Evolutionary conservation across 2,329 filamentous ascomycete species (phyloP).

Genomic region (Aplosporella prunicola): DNA sequence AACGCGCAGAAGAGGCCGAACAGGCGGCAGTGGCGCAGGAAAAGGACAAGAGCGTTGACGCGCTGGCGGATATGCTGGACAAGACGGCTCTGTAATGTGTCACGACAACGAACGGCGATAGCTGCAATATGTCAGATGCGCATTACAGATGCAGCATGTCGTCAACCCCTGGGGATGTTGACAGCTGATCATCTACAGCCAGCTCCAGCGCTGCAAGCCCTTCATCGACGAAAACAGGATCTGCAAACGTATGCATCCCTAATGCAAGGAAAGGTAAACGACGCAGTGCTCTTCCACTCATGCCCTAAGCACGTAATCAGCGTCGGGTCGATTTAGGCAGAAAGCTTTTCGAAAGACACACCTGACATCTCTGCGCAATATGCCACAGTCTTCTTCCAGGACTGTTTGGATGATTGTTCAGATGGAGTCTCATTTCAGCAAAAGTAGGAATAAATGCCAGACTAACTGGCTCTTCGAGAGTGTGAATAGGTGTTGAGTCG

Average conservation of each 20-base stretch:
- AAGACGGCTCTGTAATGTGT: constrained; percentile 48
- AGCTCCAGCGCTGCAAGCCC: constrained; percentile 13
- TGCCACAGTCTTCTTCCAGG: constrained; percentile 22
- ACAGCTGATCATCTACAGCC: background rate
- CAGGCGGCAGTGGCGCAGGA: constrained; percentile 61
- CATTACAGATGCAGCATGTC: too few relatives aligned
- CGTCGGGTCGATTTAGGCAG: too few relatives aligned
- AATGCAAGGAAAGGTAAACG: constrained; percentile 15
- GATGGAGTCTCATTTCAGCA: constrained; percentile 20
- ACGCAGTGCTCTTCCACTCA: constrained; percentile 17
- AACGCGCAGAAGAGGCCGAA: constrained; percentile 62
- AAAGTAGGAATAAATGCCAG: constrained; percentile 18
- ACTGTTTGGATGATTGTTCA: constrained; percentile 15
- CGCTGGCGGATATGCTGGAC: constrained; percentile 62
- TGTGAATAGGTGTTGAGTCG: background rate
- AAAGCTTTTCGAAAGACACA: constrained; percentile 4
- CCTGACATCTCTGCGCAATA: constrained; percentile 22
- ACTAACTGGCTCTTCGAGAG: constrained; percentile 1
- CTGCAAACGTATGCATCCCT: constrained; percentile 14
- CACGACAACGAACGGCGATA: too few relatives aligned
- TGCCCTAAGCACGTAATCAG: too few relatives aligned
- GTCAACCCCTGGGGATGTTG: too few relatives aligned
- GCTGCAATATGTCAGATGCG: too few relatives aligned
- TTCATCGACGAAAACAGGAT: constrained; percentile 13
- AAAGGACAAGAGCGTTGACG: constrained; percentile 71